These are phyloP conservation scores for Camellia japonica DNA, from an alignment of 148 eudicot genomes.

Conservation along the genomic window DNA sequence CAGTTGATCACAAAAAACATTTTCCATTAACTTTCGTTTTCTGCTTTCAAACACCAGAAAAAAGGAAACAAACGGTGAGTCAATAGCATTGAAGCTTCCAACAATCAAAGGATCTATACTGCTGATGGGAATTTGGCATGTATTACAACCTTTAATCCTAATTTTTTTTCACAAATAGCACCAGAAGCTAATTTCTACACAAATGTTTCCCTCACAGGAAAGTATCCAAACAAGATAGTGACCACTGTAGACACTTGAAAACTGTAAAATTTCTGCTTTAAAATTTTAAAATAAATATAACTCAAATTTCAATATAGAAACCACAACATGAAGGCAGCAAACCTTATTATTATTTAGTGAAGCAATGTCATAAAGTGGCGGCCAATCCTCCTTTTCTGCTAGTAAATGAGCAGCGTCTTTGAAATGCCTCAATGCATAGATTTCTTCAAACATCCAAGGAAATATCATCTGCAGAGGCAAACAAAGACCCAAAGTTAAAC, in stretches of 20 bases:
- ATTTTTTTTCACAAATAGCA: too few species aligned
- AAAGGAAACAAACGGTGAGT: too few species aligned
- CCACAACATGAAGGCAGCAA: slow-evolving; percentile 6
- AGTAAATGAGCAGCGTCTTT: slow-evolving; percentile 71
- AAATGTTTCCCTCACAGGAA: background rate
- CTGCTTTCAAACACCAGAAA: too few species aligned
- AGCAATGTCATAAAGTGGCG: slow-evolving; percentile 63
- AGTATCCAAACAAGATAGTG: background rate
- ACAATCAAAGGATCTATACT: background rate
- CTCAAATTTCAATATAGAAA: background rate
- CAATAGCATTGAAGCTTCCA: too few species aligned
- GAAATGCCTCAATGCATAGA: slow-evolving; percentile 60
- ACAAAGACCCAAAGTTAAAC: background rate
- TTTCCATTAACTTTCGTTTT: too few species aligned
- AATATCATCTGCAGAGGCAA: slow-evolving; percentile 68
- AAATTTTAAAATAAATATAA: background rate
- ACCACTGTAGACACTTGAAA: background rate
- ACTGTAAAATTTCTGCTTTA: background rate
- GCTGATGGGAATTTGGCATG: background rate
- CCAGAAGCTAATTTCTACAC: background rate
- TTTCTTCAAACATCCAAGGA: slow-evolving; percentile 96
- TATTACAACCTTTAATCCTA: too few species aligned
- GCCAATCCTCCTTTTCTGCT: slow-evolving; percentile 85
- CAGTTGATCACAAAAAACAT: too few species aligned
- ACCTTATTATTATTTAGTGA: slow-evolving; percentile 72